phyloP scores from a whole-genome alignment of 2,329 filamentous ascomycete genomes.

The Aspergillus quadricinctus region DNA sequence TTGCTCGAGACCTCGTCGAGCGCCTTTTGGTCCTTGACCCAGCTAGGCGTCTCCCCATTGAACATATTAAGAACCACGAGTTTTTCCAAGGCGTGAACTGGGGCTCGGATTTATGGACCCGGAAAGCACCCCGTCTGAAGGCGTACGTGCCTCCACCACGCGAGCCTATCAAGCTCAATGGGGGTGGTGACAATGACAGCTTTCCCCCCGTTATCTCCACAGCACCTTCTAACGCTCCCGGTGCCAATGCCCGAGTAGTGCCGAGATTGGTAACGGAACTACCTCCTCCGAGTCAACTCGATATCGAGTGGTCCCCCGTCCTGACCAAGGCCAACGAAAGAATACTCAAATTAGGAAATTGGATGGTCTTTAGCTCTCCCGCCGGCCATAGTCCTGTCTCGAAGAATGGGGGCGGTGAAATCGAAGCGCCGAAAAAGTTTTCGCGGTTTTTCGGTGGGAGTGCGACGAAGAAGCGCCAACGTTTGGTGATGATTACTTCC shows the following conservation, averaged over 20 bases:
- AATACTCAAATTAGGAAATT: slow-evolving; percentile 88
- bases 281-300: slow-evolving; percentile 90
- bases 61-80: slow-evolving; percentile 93
- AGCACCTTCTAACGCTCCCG: slow-evolving; percentile 37
- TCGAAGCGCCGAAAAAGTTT: slow-evolving; percentile 74
- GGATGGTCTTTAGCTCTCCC: slow-evolving; percentile 76
- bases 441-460: slow-evolving; percentile 89
- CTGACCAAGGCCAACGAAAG: slow-evolving; percentile 86
- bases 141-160: slow-evolving; percentile 73
- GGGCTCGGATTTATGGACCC: slow-evolving; percentile 81
- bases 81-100: slow-evolving; percentile 89
- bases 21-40: slow-evolving; percentile 87
- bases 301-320: slow-evolving; percentile 98
- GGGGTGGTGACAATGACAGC: slow-evolving; percentile 37
- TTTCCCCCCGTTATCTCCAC: slow-evolving; percentile 41
- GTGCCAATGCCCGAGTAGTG: slow-evolving; percentile 55
- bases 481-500: slow-evolving; percentile 91
- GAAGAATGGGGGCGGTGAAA: slow-evolving; percentile 60
- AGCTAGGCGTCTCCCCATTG: slow-evolving; percentile 74
- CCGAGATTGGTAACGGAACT: slow-evolving; percentile 88
- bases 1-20: slow-evolving; percentile 85
- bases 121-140: slow-evolving; percentile 81
- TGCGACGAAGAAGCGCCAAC: slow-evolving; percentile 85
- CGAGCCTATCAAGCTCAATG: slow-evolving; percentile 74
- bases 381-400: slow-evolving; percentile 69